phyloP scores from a whole-genome alignment of 208 protist genomes.

The Trypanosoma platydactyli region DNA sequence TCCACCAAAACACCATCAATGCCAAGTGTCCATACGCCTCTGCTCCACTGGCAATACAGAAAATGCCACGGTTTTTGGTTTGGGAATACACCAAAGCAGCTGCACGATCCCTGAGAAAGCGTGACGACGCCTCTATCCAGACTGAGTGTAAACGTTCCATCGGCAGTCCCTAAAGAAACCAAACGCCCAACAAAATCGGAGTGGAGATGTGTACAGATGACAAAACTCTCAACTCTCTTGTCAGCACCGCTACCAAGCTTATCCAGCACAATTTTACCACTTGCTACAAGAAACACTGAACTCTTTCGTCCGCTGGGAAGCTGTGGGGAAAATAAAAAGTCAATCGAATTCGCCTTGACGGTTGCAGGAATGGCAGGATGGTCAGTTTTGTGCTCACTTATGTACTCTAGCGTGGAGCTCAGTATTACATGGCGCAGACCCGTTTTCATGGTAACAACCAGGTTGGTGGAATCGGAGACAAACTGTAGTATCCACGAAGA shows the following conservation, averaged over 20 bases:
- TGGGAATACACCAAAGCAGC: conserved; percentile 54
- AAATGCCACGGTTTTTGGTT: conserved; percentile 59
- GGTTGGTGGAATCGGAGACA: conserved; percentile 46
- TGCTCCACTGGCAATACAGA: conserved; percentile 62
- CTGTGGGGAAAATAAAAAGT: conserved; percentile 44
- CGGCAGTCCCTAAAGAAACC: conserved; percentile 40
- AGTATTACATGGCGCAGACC: conserved; percentile 61
- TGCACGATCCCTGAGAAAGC: conserved; percentile 42
- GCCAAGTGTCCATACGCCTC: conserved; percentile 57
- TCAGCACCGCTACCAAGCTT: conserved; percentile 26
- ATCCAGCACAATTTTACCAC: conserved; percentile 15
- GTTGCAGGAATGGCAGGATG: conserved; percentile 47
- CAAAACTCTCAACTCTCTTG: conserved; percentile 51
- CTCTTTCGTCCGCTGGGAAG: conserved; percentile 49
- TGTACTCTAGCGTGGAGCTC: conserved; percentile 32
- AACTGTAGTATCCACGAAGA: conserved; percentile 64
- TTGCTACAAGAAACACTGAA: conserved; percentile 36
- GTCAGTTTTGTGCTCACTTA: conserved; percentile 42
- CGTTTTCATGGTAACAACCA: conserved; percentile 56
- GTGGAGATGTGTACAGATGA: conserved; percentile 58
- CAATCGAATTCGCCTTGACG: conserved; percentile 40
- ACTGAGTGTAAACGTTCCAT: conserved; percentile 38
- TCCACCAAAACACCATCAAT: conserved; percentile 62
- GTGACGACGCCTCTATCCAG: conserved; percentile 32
- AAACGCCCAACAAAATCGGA: conserved; percentile 65